Base-by-base conservation (phyloP, 352 stramenopile genomes). In the Globisporangium abappressorium region DNA sequence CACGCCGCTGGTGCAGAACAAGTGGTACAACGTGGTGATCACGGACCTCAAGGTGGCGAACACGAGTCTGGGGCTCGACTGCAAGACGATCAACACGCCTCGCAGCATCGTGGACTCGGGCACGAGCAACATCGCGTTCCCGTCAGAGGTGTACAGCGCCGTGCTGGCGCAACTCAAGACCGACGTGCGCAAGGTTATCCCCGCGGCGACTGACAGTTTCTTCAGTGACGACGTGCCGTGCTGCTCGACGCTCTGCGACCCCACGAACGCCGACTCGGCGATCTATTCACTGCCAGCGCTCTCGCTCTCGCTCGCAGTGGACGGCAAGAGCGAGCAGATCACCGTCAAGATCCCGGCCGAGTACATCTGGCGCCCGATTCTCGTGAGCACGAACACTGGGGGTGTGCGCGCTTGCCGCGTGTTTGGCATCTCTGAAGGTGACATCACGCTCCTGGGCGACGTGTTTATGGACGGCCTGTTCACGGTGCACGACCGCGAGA, bases 401-500 rank as follows among this genome's bases (percentile, higher is more conserved):
- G 74, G 80, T 24, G 61, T 73, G 6, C 55, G 55, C 47, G 67
- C 69, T 20, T 95, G 87, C 55, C 82, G 87, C 33, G 84, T 93
- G 6, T 93, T 94, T 66, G 87, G 87, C 47, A 91, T 95, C 57
- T 93, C 87, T 2, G 87, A 95, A 43, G 84, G 85, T 18, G 76
- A 84, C 30, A 86, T 87, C 43, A 93, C 84, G 47, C 58, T 95
- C 33, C 77, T 95, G 1, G 87, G 87, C 14, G 81, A 93, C 61
- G 87, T 95, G 12, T 95, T 95, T 62, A 93, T 93, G 85, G 87
- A 95, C 66, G 87, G 87, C 3, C 70, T 95, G 4, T 90, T 91
- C 67, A 93, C 82, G 6, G 81, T 90, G n/a, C 85, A 95, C 62
- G 82, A 95, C 60, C 84, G 87, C n/a, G 79, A 72, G 6, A 66